Conservation (phyloP, 2,329 filamentous ascomycete species). For the Trichoderma simmonsii region DNA sequence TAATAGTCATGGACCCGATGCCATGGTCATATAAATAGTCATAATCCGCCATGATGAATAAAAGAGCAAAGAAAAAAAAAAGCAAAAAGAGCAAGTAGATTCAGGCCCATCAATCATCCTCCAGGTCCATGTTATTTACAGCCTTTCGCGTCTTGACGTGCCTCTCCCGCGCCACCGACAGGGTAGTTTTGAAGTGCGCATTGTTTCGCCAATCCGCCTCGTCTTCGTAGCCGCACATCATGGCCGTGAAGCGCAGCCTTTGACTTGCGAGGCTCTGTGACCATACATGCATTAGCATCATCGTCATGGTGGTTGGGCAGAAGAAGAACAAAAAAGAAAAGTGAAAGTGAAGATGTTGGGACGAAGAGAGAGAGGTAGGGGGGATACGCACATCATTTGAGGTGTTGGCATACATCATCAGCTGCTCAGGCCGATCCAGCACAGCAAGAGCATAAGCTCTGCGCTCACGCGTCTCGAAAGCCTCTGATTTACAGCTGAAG, state of each 20-base stretch:
- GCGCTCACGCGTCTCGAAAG: slow-evolving; percentile 42
- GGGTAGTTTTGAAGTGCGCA: slow-evolving; percentile 9
- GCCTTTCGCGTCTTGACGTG: not conserved
- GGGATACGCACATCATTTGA: slow-evolving; percentile 52
- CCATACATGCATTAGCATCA: not conserved
- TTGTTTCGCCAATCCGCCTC: slow-evolving; percentile 19
- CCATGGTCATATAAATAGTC: not conserved
- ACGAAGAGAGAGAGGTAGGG: not conserved
- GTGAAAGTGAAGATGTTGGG: not conserved
- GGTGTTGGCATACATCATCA: slow-evolving; percentile 58
- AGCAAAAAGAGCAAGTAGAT: not conserved
- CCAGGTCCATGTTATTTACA: not conserved
- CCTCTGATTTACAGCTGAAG: slow-evolving; percentile 32
- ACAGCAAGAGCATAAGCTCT: slow-evolving; percentile 51
- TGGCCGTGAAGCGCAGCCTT: slow-evolving; percentile 53
- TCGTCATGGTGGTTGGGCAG: not conserved
- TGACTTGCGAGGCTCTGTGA: slow-evolving; percentile 55
- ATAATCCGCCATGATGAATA: not conserved
- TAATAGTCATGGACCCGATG: not conserved
- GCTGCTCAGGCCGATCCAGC: slow-evolving; percentile 54
- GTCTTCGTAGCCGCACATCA: slow-evolving; percentile 52
- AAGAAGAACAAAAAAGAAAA: not conserved
- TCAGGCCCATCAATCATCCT: not conserved
- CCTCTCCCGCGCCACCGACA: not conserved
- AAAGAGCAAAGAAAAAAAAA: too few relatives aligned